These are phyloP conservation scores for Ophiostoma sp. DNA, from an alignment of 2,329 filamentous ascomycete genomes.

Conservation along the genomic window DNA sequence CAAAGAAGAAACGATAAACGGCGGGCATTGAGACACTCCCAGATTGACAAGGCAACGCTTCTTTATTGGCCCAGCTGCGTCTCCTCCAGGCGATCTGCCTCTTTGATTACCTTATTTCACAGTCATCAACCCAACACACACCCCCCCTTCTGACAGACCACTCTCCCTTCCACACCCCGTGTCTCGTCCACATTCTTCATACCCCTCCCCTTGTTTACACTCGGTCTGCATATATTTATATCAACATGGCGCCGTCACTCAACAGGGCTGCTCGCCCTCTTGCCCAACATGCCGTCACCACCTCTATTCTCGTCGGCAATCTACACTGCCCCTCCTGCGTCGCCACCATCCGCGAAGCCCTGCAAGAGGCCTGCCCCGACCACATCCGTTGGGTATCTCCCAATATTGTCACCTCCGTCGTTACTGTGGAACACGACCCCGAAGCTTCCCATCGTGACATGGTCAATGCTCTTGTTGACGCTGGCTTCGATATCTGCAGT, in stretches of 20 bases:
- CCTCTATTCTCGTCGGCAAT: constrained; percentile 64
- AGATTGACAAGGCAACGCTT: neutral
- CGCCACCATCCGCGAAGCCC: constrained; percentile 55
- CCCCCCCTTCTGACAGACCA: constrained; percentile 1
- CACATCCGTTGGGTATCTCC: constrained; percentile 57
- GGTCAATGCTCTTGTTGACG: constrained; percentile 46
- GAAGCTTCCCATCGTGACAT: constrained; percentile 43
- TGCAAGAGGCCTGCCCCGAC: constrained; percentile 44
- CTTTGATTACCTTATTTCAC: neutral
- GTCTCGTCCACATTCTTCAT: neutral
- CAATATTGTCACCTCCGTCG: constrained; percentile 65
- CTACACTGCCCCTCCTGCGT: constrained; percentile 76
- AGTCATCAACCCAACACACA: constrained; percentile 10
- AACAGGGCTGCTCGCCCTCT: constrained; percentile 27
- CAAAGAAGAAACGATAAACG: constrained; percentile 3
- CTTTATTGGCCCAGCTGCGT: neutral
- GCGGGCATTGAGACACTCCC: neutral
- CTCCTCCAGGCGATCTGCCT: neutral
- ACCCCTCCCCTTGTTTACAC: neutral
- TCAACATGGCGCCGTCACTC: constrained; percentile 29
- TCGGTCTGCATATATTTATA: neutral
- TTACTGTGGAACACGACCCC: constrained; percentile 54
- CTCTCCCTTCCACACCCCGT: constrained; percentile 16
- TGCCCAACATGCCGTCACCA: constrained; percentile 38
- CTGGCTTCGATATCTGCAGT: constrained; percentile 55